phyloP scores from a whole-genome alignment of 208 protist species.

The Crithidia bombi region DNA sequence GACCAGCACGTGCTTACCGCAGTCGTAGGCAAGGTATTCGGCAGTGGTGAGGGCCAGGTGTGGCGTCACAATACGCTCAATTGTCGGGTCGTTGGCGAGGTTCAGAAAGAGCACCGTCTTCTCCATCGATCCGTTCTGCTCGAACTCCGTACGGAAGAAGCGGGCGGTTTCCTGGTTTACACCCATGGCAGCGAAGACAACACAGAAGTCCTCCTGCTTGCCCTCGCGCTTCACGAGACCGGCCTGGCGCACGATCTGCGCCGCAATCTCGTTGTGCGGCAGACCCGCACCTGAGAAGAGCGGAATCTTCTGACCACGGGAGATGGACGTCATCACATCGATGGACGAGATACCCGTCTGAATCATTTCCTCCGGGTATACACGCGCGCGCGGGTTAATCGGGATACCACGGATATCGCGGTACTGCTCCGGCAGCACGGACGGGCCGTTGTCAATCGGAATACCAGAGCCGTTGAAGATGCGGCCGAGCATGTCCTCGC shows the following conservation, averaged over 20 bases:
- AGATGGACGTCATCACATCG: slow-evolving; percentile 99
- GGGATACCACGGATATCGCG: slow-evolving; percentile 99
- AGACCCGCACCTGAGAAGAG: slow-evolving; percentile 99
- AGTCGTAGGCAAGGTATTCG: slow-evolving; percentile 99
- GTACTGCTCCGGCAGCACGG: slow-evolving; percentile 99
- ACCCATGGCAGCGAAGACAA: slow-evolving; percentile 99
- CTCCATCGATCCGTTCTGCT: slow-evolving; percentile 99
- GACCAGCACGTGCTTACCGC: slow-evolving; percentile 99
- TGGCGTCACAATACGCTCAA: slow-evolving; percentile 99
- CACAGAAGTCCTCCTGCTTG: slow-evolving; percentile 98
- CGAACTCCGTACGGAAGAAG: slow-evolving; percentile 99
- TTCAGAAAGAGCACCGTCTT: slow-evolving; percentile 98
- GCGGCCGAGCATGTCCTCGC: slow-evolving; percentile 99
- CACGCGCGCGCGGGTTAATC: slow-evolving; percentile 99
- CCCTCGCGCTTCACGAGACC: slow-evolving; percentile 96
- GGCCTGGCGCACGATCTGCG: slow-evolving; percentile 99
- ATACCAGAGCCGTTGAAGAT: slow-evolving; percentile 99
- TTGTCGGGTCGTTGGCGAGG: slow-evolving; percentile 99
- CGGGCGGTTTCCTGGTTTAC: slow-evolving; percentile 99
- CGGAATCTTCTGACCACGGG: slow-evolving; percentile 99
- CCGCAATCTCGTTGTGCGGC: slow-evolving; percentile 99
- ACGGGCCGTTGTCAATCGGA: slow-evolving; percentile 98
- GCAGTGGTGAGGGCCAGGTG: slow-evolving; percentile 99
- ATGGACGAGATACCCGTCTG: slow-evolving; percentile 99
- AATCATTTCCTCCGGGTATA: slow-evolving; percentile 99